Evolutionary conservation across 306 rosid species (phyloP), one percentile per base, ranked within the genome.

Genomic region (Sicyos edulis): DNA sequence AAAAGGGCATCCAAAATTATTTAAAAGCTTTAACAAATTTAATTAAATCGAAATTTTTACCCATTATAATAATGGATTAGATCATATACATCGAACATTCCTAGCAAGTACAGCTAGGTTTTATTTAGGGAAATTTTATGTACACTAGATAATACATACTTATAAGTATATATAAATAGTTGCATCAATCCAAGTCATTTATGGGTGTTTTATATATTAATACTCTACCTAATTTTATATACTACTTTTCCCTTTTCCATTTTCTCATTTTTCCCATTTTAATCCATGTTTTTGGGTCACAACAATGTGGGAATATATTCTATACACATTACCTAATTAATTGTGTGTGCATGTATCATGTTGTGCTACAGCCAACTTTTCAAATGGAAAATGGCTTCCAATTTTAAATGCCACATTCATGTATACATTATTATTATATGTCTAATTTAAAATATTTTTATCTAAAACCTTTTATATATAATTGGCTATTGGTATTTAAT

Each of bases 221-320:
- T 26, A 26, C 29, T n/a, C 24, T 62, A 62, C 20, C 49, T 62
- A 62, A 62, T 62, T 32, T 8, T 32, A 62, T 62, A 16, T 45
- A 16, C 69, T 7, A 32, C 24, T 63, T 64, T 64, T 10, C 4
- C 32, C 6, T 65, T 40, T 26, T 26, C 29, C 29, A 26, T 26
- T 26, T 26, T 40, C 71, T 32, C 32, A 65, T 40, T 65, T 65
- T 65, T 40, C 71, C 54, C 32, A 65, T 40, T 65, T 65, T 65
- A 16, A 40, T 65, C 71, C 54, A 65, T 19, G 54, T 40, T 44
- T 42, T 40, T 58, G 29, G 29, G 29, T 26, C 29, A 26, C 29
- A 26, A 26, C 29, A 63, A 40, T 16, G 51, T 63, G 52, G 52
- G 70, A 63, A 63, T 37, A 63, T 63, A 63, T 63, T 37, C 52